Conservation (phyloP, 768 basidiomycete genomes). For the Rhodotorula graminis region DNA sequence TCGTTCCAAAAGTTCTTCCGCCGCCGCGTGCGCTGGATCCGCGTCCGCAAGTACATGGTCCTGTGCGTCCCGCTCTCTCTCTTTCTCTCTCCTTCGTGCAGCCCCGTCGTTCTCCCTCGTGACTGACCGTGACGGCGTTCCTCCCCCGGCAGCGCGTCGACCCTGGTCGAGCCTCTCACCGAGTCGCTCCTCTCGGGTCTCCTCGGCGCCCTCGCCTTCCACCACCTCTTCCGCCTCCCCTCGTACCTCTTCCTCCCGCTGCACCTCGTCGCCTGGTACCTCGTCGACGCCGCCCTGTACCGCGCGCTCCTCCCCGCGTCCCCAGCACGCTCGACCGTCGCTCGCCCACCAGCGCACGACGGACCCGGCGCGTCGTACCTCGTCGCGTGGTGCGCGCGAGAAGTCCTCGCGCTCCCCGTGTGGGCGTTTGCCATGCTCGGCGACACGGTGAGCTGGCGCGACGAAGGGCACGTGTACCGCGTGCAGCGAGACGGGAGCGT, state of each 20-base stretch:
- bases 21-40: constrained; percentile 91
- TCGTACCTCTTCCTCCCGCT: constrained; percentile 53
- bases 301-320: constrained; percentile 57
- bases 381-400: constrained; percentile 71
- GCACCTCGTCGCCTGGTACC: constrained; percentile 59
- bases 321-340: constrained; percentile 21
- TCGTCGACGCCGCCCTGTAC: constrained; percentile 76
- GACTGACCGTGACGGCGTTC: background rate
- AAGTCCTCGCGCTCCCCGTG: constrained; percentile 79
- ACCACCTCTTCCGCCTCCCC: constrained; percentile 54
- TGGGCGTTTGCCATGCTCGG: constrained; percentile 78
- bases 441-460: constrained; percentile 76
- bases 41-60: constrained; percentile 92
- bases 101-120: background rate
- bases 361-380: constrained; percentile 54
- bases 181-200: constrained; percentile 70
- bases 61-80: constrained; percentile 44
- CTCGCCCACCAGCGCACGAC: constrained; percentile 34
- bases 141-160: constrained; percentile 54
- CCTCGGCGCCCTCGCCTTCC: constrained; percentile 59
- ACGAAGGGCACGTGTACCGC: constrained; percentile 60
- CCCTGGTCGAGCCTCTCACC: constrained; percentile 84
- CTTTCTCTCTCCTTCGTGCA: background rate
- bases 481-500: constrained; percentile 32
- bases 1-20: constrained; percentile 74